A percentile compares a stretch with the other conserved stretches of the same genome.
phyloP scores from a whole-genome alignment of 192 early-diverging fungal genomes.

The Entophlyctis helioformis region DNA sequence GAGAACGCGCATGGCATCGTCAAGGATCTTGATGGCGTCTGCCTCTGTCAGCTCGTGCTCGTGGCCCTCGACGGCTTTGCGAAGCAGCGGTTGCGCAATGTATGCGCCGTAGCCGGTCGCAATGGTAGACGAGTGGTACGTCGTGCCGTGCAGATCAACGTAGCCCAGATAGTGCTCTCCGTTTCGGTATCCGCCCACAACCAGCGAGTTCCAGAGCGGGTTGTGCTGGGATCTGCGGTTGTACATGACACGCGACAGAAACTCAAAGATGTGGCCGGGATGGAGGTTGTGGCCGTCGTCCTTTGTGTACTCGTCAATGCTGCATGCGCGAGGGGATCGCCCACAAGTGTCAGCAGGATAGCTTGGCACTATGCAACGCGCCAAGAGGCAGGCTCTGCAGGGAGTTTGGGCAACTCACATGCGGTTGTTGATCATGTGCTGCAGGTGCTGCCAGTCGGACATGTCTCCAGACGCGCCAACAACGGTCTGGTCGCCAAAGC shows the following conservation, averaged over 20 bases:
- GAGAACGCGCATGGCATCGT: constrained; percentile 85
- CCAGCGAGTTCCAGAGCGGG: constrained; percentile 91
- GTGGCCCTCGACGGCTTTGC: constrained; percentile 78
- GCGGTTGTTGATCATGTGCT: constrained; percentile 52
- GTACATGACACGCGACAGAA: constrained; percentile 85
- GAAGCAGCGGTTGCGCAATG: constrained; percentile 81
- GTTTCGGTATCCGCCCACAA: constrained; percentile 61
- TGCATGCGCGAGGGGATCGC: constrained; percentile 8
- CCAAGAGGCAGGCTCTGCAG: too few species aligned
- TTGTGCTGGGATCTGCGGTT: constrained; percentile 73
- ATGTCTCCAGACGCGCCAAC: constrained; percentile 88
- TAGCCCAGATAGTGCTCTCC: constrained; percentile 58
- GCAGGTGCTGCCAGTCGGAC: constrained; percentile 85
- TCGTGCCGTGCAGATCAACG: constrained; percentile 85
- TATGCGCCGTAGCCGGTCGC: constrained; percentile 91
- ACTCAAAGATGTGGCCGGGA: constrained; percentile 83
- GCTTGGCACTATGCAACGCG: too few species aligned
- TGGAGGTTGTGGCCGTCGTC: constrained; percentile 82
- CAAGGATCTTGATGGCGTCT: constrained; percentile 71
- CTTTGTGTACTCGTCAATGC: constrained; percentile 74
- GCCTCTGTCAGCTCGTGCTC: constrained; percentile 82
- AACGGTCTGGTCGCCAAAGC: constrained; percentile 73
- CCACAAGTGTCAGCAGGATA: too few species aligned
- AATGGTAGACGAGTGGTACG: constrained; percentile 80
- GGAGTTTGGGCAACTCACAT: constrained; percentile 1